Evolutionary conservation across 495 filamentous ascomycete genomes (phyloP).

Genomic region (Podospora anserina): DNA sequence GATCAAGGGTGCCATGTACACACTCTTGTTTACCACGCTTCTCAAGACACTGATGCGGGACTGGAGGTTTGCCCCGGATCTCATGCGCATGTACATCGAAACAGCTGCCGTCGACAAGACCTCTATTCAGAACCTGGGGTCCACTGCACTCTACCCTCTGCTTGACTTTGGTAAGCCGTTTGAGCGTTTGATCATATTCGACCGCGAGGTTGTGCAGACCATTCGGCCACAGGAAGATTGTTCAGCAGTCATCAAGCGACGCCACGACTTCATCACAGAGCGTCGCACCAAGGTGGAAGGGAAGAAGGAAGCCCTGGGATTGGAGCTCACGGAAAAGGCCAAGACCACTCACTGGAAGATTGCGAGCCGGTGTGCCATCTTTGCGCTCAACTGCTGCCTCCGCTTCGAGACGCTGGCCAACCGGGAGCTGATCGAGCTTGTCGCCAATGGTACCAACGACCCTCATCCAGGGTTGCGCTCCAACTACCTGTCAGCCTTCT

Average conservation of each 20-base stretch:
- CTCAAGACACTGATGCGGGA: conserved; percentile 83
- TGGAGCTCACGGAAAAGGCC: conserved; percentile 75
- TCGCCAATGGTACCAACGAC: conserved; percentile 80
- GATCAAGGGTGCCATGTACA: conserved; percentile 92
- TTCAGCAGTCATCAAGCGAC: conserved; percentile 58
- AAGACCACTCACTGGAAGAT: conserved; percentile 92
- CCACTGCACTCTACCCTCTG: conserved; percentile 74
- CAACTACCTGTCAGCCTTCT: conserved; percentile 75
- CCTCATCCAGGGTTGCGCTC: conserved; percentile 80
- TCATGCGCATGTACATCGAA: conserved; percentile 85
- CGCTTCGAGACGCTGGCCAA: conserved; percentile 85
- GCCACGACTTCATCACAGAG: conserved; percentile 65
- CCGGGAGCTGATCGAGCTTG: conserved; percentile 76
- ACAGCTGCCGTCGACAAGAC: conserved; percentile 87
- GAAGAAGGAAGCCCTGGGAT: conserved; percentile 75
- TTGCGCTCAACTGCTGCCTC: conserved; percentile 82
- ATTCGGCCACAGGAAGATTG: conserved; percentile 74
- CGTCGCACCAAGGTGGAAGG: conserved; percentile 72
- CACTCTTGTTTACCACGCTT: conserved; percentile 80
- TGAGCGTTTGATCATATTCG: conserved; percentile 82
- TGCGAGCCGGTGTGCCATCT: conserved; percentile 79
- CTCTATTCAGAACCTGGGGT: conserved; percentile 87
- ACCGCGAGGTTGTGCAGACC: conserved; percentile 64
- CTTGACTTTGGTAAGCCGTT: conserved; percentile 86
- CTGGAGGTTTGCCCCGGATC: conserved; percentile 84